Evolutionary conservation across 2,329 filamentous ascomycete genomes (phyloP).

Genomic region (Hirsutella thompsonii): DNA sequence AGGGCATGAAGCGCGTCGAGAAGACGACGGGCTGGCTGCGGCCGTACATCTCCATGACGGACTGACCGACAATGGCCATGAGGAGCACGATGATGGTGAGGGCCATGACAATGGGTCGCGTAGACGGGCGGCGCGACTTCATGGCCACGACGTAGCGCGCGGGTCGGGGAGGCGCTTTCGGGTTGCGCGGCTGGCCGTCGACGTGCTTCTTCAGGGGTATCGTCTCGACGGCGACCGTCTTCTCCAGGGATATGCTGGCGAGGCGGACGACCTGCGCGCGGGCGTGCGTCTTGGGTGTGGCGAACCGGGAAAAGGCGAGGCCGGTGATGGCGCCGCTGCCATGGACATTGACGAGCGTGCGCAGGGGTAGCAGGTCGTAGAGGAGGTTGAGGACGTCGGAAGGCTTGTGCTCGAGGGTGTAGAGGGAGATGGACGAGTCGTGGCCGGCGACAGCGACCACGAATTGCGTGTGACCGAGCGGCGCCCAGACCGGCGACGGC

Average conservation of each 20-base stretch:
- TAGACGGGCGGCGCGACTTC: conserved; percentile 38
- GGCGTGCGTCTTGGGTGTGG: conserved; percentile 33
- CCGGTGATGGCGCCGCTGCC: conserved; percentile 42
- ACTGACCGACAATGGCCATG: conserved; percentile 48
- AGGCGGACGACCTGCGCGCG: conserved; percentile 46
- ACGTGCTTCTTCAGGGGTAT: conserved; percentile 49
- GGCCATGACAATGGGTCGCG: conserved; percentile 36
- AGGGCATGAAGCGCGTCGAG: conserved; percentile 41
- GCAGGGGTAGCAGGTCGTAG: conserved; percentile 36
- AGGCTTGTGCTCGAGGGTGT: conserved; percentile 58
- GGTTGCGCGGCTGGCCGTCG: conserved; percentile 19
- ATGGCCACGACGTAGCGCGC: conserved; percentile 59
- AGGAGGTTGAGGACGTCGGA: conserved; percentile 34
- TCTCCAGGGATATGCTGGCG: conserved; percentile 69
- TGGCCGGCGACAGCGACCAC: conserved; percentile 69
- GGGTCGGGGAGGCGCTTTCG: conserved; percentile 28
- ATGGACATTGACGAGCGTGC: conserved; percentile 41
- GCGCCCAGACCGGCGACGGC: conserved; percentile 32
- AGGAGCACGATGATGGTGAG: conserved; percentile 45
- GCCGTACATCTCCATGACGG: conserved; percentile 51
- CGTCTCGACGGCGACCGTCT: conserved; percentile 67
- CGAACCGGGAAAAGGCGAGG: conserved; percentile 44
- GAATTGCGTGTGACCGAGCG: conserved; percentile 58
- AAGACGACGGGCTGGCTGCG: conserved; percentile 42
- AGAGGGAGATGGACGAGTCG: conserved; percentile 66